phyloP scores from a whole-genome alignment of 140 eudicot genomes.

The Bidens hawaiensis region DNA sequence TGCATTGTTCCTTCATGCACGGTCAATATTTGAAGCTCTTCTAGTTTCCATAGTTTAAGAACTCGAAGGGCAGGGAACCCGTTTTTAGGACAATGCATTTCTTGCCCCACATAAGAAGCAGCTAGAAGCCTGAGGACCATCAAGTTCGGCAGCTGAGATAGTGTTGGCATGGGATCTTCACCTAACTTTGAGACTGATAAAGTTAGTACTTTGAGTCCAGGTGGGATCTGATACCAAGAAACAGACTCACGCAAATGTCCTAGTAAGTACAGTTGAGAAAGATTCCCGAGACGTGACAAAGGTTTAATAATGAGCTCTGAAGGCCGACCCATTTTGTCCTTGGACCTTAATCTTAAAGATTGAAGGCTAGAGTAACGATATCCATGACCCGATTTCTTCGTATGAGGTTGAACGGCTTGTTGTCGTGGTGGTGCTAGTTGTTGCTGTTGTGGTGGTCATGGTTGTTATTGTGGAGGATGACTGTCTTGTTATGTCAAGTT shows the following conservation, averaged over 20 bases:
- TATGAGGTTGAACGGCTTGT: conserved; percentile 19
- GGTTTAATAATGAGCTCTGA: conserved; percentile 15
- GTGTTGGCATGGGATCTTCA: conserved; percentile 49
- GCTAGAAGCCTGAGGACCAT: conserved; percentile 57
- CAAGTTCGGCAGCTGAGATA: conserved; percentile 38
- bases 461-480: conserved; percentile 9
- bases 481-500: conserved; percentile 43
- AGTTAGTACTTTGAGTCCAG: conserved; percentile 40
- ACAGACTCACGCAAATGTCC: conserved; percentile 27
- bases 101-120: conserved; percentile 35
- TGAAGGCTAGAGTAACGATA: conserved; percentile 22
- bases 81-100: conserved; percentile 26
- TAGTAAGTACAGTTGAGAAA: conserved; percentile 37
- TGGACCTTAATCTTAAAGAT: conserved; percentile 39
- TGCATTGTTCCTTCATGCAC: conserved; percentile 35
- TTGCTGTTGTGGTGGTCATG: conserved; percentile 7
- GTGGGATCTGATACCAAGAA: conserved; percentile 28
- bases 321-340: conserved; percentile 33
- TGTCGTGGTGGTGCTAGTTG: conserved; percentile 14
- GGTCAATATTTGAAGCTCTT: conserved; percentile 24
- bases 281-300: conserved; percentile 27
- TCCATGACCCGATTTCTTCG: conserved; percentile 25
- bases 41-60: conserved; percentile 50
- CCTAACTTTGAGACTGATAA: conserved; percentile 41
- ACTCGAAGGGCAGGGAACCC: conserved; percentile 36